phyloP scores from a whole-genome alignment of 2,329 filamentous ascomycete species.

The Fusarium mangiferae region DNA sequence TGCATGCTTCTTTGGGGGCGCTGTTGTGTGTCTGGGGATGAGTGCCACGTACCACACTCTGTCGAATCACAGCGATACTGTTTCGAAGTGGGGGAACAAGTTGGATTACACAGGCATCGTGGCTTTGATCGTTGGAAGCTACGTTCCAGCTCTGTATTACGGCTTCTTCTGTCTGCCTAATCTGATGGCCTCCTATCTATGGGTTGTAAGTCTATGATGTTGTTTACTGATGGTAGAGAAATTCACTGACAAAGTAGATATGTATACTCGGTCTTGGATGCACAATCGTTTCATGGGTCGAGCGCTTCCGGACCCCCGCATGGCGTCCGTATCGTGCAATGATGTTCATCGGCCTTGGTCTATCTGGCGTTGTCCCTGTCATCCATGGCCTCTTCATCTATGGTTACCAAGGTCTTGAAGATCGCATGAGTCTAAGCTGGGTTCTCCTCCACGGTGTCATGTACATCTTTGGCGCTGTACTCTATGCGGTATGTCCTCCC shows the following conservation, averaged over 20 bases:
- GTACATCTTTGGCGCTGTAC: slow-evolving; percentile 85
- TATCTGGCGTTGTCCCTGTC: slow-evolving; percentile 85
- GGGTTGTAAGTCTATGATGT: slow-evolving; percentile 66
- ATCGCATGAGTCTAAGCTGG: slow-evolving; percentile 83
- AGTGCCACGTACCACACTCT: slow-evolving; percentile 87
- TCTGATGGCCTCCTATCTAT: slow-evolving; percentile 78
- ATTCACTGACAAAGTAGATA: slow-evolving; percentile 66
- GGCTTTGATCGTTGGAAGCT: slow-evolving; percentile 88
- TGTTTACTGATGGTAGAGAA: background rate
- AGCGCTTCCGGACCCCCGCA: slow-evolving; percentile 82
- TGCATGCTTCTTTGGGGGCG: slow-evolving; percentile 81
- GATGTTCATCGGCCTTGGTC: slow-evolving; percentile 90
- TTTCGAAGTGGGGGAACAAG: slow-evolving; percentile 88
- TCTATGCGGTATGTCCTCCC: slow-evolving; percentile 77
- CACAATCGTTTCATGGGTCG: slow-evolving; percentile 78
- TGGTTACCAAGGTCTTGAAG: slow-evolving; percentile 72
- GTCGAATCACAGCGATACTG: slow-evolving; percentile 81
- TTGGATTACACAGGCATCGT: slow-evolving; percentile 96
- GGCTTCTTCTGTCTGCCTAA: slow-evolving; percentile 78
- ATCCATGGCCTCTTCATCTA: slow-evolving; percentile 78
- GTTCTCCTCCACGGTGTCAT: slow-evolving; percentile 81
- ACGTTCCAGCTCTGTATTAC: slow-evolving; percentile 88
- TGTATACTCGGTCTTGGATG: slow-evolving; percentile 80
- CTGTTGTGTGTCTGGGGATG: slow-evolving; percentile 78
- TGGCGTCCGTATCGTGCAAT: slow-evolving; percentile 86